Conservation (phyloP, 2,329 filamentous ascomycete species). For the Penicillium sp. region DNA sequence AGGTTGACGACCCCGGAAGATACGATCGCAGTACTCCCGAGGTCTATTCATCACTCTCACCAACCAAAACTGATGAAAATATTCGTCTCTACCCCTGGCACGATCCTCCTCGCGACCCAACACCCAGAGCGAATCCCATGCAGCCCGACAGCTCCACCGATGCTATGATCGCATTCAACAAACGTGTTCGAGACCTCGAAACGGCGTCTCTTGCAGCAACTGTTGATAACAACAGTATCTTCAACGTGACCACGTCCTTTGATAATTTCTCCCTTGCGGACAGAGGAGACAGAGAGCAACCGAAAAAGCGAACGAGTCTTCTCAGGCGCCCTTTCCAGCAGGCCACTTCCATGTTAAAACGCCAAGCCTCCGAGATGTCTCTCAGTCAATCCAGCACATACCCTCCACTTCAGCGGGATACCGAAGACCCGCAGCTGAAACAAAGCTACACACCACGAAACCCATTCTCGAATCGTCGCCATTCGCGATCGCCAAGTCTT, state of each 20-base stretch:
- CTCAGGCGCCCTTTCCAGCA: conserved; percentile 45
- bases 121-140: conserved; percentile 31
- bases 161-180: conserved; percentile 56
- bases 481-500: conserved; percentile 40
- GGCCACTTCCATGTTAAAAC: conserved; percentile 50
- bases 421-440: conserved; percentile 28
- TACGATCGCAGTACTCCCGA: conserved; percentile 23
- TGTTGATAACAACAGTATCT: conserved; percentile 52
- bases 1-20: conserved; percentile 26
- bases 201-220: conserved; percentile 58
- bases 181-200: conserved; percentile 55
- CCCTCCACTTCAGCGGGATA: conserved; percentile 17
- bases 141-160: conserved; percentile 58
- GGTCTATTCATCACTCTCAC: conserved; percentile 20
- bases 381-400: conserved; percentile 32
- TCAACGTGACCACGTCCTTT: conserved; percentile 47
- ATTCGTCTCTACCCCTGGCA: conserved; percentile 51
- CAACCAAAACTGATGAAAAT: conserved; percentile 26
- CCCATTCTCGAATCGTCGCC: conserved; percentile 32
- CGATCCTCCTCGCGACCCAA: conserved; percentile 41
- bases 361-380: conserved; percentile 39
- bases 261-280: conserved; percentile 40
- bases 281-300: conserved; percentile 21
- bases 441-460: conserved; percentile 41
- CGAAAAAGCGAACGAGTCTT: conserved; percentile 50